A percentile compares a stretch with the other conserved stretches of the same genome.
These are phyloP conservation scores for Coniochaeta sp. DNA, from an alignment of 2,329 filamentous ascomycete species.

Conservation along the genomic window DNA sequence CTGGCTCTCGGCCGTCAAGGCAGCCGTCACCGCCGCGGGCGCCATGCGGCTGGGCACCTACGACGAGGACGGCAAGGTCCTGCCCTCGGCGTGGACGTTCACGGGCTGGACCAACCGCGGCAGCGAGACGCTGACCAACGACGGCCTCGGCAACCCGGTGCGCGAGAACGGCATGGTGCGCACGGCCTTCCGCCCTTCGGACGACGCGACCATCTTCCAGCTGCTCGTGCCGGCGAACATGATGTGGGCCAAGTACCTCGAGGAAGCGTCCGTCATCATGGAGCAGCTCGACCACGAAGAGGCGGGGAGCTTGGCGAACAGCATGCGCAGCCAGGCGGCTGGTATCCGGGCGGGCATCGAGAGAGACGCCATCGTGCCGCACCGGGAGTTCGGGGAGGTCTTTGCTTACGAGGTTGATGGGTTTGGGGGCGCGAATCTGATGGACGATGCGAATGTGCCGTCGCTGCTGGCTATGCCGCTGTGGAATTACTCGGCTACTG, in stretches of 20 bases:
- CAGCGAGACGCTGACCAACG: constrained; percentile 68
- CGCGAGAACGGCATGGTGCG: constrained; percentile 70
- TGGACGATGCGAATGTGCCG: constrained; percentile 69
- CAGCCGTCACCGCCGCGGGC: constrained; percentile 56
- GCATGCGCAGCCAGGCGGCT: constrained; percentile 51
- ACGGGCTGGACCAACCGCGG: constrained; percentile 62
- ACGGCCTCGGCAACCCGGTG: constrained; percentile 71
- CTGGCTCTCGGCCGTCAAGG: constrained; percentile 65
- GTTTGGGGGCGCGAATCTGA: constrained; percentile 58
- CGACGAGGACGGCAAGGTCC: constrained; percentile 44
- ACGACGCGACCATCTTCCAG: constrained; percentile 75
- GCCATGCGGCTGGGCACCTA: constrained; percentile 66
- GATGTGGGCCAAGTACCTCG: constrained; percentile 59
- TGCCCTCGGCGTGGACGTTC: constrained; percentile 60
- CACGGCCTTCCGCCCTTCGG: constrained; percentile 75
- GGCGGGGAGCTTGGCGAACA: constrained; percentile 34
- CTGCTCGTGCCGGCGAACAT: constrained; percentile 76
- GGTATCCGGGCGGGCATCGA: constrained; percentile 62
- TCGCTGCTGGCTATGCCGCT: constrained; percentile 59
- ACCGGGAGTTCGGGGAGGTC: constrained; percentile 58
- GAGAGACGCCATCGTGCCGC: constrained; percentile 58
- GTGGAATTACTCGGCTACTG: constrained; percentile 41
- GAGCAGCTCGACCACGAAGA: constrained; percentile 24
- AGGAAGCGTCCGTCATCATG: constrained; percentile 45
- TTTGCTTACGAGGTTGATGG: constrained; percentile 75